Evolutionary conservation across 2,329 filamentous ascomycete genomes (phyloP), one percentile per base, ranked within the genome.

Genomic region (Ploettnerulaceae sp.): DNA sequence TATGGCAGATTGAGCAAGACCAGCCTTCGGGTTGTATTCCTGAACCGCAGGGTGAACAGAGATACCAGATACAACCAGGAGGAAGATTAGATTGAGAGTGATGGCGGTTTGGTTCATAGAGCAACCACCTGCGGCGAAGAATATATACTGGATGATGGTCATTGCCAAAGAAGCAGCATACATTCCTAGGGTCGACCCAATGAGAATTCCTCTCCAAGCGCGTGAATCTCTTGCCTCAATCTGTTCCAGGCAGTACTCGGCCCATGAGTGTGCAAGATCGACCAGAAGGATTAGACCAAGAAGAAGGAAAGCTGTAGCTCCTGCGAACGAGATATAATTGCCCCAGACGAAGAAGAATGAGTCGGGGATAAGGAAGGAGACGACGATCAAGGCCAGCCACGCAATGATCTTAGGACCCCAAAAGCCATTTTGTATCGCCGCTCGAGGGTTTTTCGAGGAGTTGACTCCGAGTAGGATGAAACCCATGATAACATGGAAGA

Each of bases 51-150:
- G 90, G 64, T 97, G 90, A 51, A 98, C 84, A 0, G 91, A 96
- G 24, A 96, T 75, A 55, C 82, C 75, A 0, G 89, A 94, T 52
- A 95, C 82, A 49, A 79, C 73, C 39, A 97, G 66, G 71, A 94
- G 84, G 40, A 96, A 73, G 26, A 97, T 66, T 11, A 98, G 71
- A 67, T 98, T 98, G 69, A 97, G 79, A 63, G 90, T 94, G 58
- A 98, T 96, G 49, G 89, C 90, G 7, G 89, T 82, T 69, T 97
- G 90, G 68, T 98, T 98, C 90, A 97, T 96, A 46, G 86, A 78
- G 67, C 93, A 98, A 50, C 82, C 81, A 28, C 76, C 74, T 26
- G 71, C 70, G 4, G 91, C 91, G 62, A 98, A 98, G 77, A 95
- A 98, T 64, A 94, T 78, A 73, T 97, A 98, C 82, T 96, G 94